Conservation (phyloP, 805 yeast species). For the Lipomyces mesembrius region DNA sequence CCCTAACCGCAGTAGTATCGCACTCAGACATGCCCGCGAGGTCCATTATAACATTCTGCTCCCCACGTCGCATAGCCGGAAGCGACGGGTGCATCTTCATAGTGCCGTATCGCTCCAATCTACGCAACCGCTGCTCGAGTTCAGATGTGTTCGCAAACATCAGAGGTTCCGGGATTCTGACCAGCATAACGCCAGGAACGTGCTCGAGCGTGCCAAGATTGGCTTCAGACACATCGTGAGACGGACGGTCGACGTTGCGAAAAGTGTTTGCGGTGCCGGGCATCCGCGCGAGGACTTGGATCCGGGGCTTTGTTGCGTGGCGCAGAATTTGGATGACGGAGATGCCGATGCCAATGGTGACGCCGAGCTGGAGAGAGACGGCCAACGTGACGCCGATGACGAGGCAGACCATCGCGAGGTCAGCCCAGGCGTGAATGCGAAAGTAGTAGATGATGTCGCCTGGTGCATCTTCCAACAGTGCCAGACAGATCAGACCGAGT, state of each 20-base stretch:
- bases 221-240: slow-evolving; percentile 34
- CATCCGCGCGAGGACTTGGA: slow-evolving; percentile 77
- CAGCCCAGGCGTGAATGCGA: slow-evolving; percentile 74
- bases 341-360: slow-evolving; percentile 81
- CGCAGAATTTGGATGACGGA: slow-evolving; percentile 78
- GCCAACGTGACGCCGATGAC: slow-evolving; percentile 67
- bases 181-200: slow-evolving; percentile 74
- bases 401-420: slow-evolving; percentile 67
- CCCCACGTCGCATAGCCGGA: slow-evolving; percentile 55
- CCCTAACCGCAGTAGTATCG: slow-evolving; percentile 81
- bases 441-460: slow-evolving; percentile 74
- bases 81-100: slow-evolving; percentile 75
- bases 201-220: slow-evolving; percentile 55
- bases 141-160: slow-evolving; percentile 87
- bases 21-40: slow-evolving; percentile 79
- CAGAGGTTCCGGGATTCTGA: slow-evolving; percentile 84
- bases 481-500: slow-evolving; percentile 75
- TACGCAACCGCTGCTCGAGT: slow-evolving; percentile 63
- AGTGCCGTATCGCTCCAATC: slow-evolving; percentile 80
- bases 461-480: slow-evolving; percentile 83
- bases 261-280: slow-evolving; percentile 60
- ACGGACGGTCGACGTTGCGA: slow-evolving; percentile 63
- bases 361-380: slow-evolving; percentile 86
- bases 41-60: slow-evolving; percentile 69
- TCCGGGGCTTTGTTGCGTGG: slow-evolving; percentile 79